Conservation (phyloP, 495 filamentous ascomycete species). For the Lophiostoma macrostomum region DNA sequence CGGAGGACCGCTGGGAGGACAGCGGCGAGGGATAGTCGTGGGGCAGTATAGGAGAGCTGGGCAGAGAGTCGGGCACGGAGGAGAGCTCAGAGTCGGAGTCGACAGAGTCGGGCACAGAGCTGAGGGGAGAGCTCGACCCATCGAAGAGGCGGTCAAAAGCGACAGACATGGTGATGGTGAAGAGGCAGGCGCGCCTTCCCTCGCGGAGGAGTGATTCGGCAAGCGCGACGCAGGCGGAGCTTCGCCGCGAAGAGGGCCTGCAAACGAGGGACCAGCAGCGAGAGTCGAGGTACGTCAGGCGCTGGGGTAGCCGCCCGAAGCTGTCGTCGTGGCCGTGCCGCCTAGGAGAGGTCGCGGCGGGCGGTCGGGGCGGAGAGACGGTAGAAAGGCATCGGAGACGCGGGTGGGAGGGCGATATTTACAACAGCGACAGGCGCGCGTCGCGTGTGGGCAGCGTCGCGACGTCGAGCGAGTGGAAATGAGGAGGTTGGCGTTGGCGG, state of each 20-base stretch:
- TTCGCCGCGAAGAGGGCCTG: too few species aligned
- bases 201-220: conserved; percentile 1
- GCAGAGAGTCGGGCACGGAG: too few species aligned
- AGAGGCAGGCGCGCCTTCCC: conserved; percentile 21
- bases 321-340: too few species aligned
- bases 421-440: conserved; percentile 7
- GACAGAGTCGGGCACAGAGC: conserved; percentile 46
- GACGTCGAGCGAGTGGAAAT: conserved; percentile 22
- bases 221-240: too few species aligned
- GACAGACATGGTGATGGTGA: conserved; percentile 42
- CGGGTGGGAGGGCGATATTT: too few species aligned
- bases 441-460: conserved; percentile 9
- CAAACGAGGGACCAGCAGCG: too few species aligned
- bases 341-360: too few species aligned
- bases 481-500: conserved; percentile 28
- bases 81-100: conserved; percentile 22
- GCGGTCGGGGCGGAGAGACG: too few species aligned
- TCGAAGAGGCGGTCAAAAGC: conserved; percentile 45
- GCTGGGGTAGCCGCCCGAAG: too few species aligned
- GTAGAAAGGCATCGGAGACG: too few species aligned
- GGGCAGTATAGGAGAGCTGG: too few species aligned
- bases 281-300: too few species aligned
- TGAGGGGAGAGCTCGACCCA: conserved; percentile 51
- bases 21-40: conserved; percentile 56
- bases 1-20: conserved; percentile 55